These are phyloP conservation scores for Penicillium coprophilum DNA, from an alignment of 495 filamentous ascomycete genomes.

Conservation along the genomic window DNA sequence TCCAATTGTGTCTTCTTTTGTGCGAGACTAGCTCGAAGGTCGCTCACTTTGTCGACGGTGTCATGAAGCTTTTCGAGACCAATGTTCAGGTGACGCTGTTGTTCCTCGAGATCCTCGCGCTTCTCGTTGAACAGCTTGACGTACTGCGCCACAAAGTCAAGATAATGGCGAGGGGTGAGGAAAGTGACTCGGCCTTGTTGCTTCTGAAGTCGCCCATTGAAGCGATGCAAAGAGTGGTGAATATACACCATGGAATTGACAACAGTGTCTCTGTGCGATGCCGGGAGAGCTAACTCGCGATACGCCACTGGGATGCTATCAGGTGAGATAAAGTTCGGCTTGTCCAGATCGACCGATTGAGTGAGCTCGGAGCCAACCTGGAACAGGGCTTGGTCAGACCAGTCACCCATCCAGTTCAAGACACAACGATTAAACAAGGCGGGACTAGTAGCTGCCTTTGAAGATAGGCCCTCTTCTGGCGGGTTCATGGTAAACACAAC, in stretches of 20 bases:
- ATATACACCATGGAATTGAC: conserved; percentile 99
- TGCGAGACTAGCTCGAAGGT: conserved; percentile 83
- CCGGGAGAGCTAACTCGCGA: conserved; percentile 76
- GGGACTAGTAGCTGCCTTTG: conserved; percentile 94
- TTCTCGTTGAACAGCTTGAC: conserved; percentile 98
- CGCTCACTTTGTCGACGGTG: conserved; percentile 95
- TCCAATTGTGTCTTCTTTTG: conserved; percentile 92
- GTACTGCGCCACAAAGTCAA: conserved; percentile 98
- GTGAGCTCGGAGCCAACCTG: conserved; percentile 96
- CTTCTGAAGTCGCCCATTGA: conserved; percentile 85
- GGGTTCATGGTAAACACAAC: conserved; percentile 99
- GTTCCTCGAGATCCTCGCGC: conserved; percentile 95
- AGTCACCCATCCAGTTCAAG: conserved; percentile 99
- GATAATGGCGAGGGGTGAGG: conserved; percentile 93
- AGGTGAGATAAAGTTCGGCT: conserved; percentile 78
- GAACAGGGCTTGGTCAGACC: conserved; percentile 98
- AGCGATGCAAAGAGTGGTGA: conserved; percentile 85
- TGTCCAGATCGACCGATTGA: conserved; percentile 90
- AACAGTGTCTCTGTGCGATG: conserved; percentile 84
- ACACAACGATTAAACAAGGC: conserved; percentile 99
- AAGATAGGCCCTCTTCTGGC: conserved; percentile 91
- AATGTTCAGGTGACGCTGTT: conserved; percentile 96
- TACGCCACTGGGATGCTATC: conserved; percentile 92
- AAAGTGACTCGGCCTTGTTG: conserved; percentile 89
- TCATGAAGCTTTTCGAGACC: conserved; percentile 97